These are phyloP conservation scores for Cladobotryum mycophilum DNA, from an alignment of 2,329 filamentous ascomycete species.

Conservation along the genomic window DNA sequence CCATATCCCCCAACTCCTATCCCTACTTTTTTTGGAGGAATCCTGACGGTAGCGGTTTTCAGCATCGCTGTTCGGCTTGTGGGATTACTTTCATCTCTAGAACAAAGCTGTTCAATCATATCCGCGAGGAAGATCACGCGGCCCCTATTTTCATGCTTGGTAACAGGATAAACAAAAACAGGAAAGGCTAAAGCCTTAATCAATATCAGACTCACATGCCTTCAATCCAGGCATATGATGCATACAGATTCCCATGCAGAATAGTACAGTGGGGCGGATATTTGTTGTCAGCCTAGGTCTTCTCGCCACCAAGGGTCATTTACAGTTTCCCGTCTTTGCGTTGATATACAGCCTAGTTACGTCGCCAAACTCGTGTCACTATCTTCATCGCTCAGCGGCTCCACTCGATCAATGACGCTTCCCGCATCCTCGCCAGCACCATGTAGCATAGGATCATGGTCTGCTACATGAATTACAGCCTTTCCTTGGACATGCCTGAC, in stretches of 20 bases:
- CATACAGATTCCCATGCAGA: not conserved
- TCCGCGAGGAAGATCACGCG: slow-evolving; percentile 61
- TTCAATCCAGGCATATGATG: not conserved
- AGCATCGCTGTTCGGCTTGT: slow-evolving; percentile 41
- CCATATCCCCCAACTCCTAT: not conserved
- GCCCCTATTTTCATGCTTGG: slow-evolving; percentile 33
- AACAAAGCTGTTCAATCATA: slow-evolving; percentile 66
- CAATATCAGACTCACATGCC: too few relatives aligned
- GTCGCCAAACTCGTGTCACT: slow-evolving; percentile 33
- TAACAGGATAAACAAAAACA: slow-evolving; percentile 27
- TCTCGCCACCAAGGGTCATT: not conserved
- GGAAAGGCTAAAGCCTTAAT: slow-evolving; percentile 20
- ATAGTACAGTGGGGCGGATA: not conserved
- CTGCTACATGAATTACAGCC: slow-evolving; percentile 76
- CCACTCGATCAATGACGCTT: slow-evolving; percentile 81
- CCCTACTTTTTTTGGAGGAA: not conserved
- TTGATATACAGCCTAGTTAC: slow-evolving; percentile 9
- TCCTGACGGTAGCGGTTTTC: not conserved
- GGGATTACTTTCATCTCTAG: slow-evolving; percentile 50
- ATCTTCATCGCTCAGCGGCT: slow-evolving; percentile 67
- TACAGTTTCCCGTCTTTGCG: not conserved
- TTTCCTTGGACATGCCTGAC: slow-evolving; percentile 74
- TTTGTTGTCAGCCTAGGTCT: not conserved
- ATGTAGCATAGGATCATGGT: slow-evolving; percentile 55
- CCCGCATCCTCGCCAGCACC: slow-evolving; percentile 53